phyloP scores from a whole-genome alignment of 495 filamentous ascomycete species.

The Margaritispora aquatica region DNA sequence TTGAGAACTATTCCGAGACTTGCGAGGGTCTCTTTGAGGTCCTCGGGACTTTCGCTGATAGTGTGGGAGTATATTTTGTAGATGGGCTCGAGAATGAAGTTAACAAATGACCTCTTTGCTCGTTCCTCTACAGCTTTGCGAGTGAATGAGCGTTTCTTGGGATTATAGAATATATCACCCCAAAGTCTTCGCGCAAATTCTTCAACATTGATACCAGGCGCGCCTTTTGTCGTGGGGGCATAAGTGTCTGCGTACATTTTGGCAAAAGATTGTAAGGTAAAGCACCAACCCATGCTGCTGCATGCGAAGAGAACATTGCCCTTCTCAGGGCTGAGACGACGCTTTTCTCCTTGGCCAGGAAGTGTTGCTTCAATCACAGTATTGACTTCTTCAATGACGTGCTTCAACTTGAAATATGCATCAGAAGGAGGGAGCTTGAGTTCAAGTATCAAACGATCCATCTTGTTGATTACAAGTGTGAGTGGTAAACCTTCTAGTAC shows the following conservation, averaged over 20 bases:
- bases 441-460: constrained; percentile 92
- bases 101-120: constrained; percentile 82
- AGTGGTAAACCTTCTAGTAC: constrained; percentile 86
- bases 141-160: constrained; percentile 80
- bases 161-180: constrained; percentile 98
- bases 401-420: constrained; percentile 97
- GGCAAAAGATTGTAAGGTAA: constrained; percentile 87
- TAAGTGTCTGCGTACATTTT: constrained; percentile 94
- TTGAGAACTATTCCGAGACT: constrained; percentile 81
- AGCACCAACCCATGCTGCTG: constrained; percentile 91
- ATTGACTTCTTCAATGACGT: constrained; percentile 96
- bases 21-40: constrained; percentile 72
- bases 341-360: constrained; percentile 73
- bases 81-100: constrained; percentile 92
- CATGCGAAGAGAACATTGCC: constrained; percentile 96
- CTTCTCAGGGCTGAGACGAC: constrained; percentile 88
- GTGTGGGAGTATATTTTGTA: constrained; percentile 98
- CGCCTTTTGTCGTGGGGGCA: constrained; percentile 18
- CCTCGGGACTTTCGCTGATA: constrained; percentile 83
- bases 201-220: constrained; percentile 62
- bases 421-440: constrained; percentile 91
- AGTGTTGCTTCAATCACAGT: constrained; percentile 84
- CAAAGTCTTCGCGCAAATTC: constrained; percentile 81
- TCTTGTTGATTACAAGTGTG: constrained; percentile 90
- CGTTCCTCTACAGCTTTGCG: constrained; percentile 76